phyloP scores from a whole-genome alignment of 2,329 filamentous ascomycete species.

The Helotiales sp. region DNA sequence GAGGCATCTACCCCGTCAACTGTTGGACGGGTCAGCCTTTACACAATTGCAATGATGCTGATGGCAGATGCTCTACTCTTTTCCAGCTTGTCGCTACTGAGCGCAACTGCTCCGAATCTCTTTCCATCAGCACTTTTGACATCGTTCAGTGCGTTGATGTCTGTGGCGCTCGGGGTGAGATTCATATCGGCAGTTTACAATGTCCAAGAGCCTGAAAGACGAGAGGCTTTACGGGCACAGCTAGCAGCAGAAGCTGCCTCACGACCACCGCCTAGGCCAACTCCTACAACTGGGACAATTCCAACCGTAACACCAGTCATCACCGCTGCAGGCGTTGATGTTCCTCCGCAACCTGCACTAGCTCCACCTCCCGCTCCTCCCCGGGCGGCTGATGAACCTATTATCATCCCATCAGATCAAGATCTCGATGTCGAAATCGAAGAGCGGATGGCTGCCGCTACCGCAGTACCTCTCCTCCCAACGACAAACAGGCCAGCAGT shows the following conservation, averaged over 20 bases:
- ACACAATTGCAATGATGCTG: constrained; percentile 65
- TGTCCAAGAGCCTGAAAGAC: constrained; percentile 62
- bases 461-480: constrained; percentile 34
- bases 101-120: constrained; percentile 58
- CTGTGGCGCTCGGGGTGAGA: constrained; percentile 60
- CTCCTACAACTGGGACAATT: constrained; percentile 29
- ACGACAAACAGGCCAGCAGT: constrained; percentile 41
- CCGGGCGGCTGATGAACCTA: constrained; percentile 47
- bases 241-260: constrained; percentile 37
- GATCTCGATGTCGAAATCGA: constrained; percentile 66
- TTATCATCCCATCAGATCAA: constrained; percentile 68
- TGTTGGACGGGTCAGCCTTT: constrained; percentile 68
- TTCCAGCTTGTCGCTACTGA: constrained; percentile 58
- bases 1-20: constrained; percentile 72
- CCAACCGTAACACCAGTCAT: constrained; percentile 31
- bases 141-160: constrained; percentile 58
- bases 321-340: constrained; percentile 37
- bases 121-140: constrained; percentile 62
- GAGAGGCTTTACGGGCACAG: constrained; percentile 43
- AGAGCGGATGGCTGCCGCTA: constrained; percentile 45
- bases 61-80: constrained; percentile 67
- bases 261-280: constrained; percentile 33
- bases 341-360: constrained; percentile 16
- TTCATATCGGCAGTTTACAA: constrained; percentile 66
- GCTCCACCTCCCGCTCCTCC: constrained; percentile 3